A percentile compares a stretch with the other conserved stretches of the same genome.
Conservation (phyloP, 1,284 basidiomycete genomes). For the Cryptococcus sp. region DNA sequence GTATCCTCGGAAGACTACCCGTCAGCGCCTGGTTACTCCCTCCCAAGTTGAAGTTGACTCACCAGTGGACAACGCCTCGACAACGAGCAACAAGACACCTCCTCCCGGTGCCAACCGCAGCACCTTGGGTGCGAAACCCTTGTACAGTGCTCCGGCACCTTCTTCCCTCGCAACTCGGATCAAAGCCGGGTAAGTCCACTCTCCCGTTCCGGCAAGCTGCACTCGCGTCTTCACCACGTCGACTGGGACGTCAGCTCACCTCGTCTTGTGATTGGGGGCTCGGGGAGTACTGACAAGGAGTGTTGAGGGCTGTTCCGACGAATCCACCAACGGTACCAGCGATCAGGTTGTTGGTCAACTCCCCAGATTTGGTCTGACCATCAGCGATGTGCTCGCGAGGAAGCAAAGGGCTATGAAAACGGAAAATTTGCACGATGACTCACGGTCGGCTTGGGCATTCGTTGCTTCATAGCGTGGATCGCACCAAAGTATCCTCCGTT, state of each 20-base stretch:
- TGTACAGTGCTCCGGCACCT: conserved; percentile 84
- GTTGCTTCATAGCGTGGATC: conserved; percentile 72
- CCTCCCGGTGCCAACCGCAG: conserved; percentile 89
- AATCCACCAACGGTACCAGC: conserved; percentile 88
- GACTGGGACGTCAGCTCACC: conserved; percentile 25
- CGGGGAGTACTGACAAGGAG: conserved; percentile 43
- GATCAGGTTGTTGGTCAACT: conserved; percentile 85
- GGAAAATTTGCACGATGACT: conserved; percentile 10
- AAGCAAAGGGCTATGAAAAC: not conserved
- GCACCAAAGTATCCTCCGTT: conserved; percentile 89
- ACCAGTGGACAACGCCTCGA: conserved; percentile 7
- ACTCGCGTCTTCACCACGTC: conserved; percentile 96
- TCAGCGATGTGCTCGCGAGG: conserved; percentile 1
- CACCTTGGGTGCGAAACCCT: conserved; percentile 55
- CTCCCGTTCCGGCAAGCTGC: conserved; percentile 81
- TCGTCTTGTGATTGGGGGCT: too few relatives aligned
- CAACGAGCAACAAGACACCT: conserved; percentile 73
- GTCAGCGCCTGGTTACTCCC: not conserved
- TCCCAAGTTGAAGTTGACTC: not conserved
- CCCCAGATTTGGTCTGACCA: conserved; percentile 58
- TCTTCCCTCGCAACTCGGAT: conserved; percentile 83
- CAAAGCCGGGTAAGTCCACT: conserved; percentile 55
- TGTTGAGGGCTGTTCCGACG: conserved; percentile 61
- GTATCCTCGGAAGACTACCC: conserved; percentile 19
- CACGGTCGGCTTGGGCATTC: conserved; percentile 81